phyloP scores from a whole-genome alignment of 2,329 filamentous ascomycete genomes.

The Fusarium anthophilum region DNA sequence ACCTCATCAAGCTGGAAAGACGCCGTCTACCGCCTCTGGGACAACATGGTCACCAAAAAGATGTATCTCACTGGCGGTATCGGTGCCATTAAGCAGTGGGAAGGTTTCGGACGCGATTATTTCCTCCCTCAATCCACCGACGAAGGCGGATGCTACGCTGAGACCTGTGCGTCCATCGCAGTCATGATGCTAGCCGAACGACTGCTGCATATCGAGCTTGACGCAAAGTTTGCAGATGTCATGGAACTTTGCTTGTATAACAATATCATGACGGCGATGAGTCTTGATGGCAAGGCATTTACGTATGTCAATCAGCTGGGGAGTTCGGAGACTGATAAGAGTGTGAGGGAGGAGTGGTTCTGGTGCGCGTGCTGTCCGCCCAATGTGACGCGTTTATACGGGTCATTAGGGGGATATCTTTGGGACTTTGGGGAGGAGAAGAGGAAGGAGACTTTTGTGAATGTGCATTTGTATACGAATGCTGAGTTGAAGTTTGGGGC shows the following conservation, averaged over 20 bases:
- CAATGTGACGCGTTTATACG: slow-evolving; percentile 65
- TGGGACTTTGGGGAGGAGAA: slow-evolving; percentile 54
- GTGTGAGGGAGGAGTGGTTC: slow-evolving; percentile 47
- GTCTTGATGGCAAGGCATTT: slow-evolving; percentile 64
- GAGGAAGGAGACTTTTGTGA: slow-evolving; percentile 49
- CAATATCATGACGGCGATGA: slow-evolving; percentile 67
- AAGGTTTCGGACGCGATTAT: slow-evolving; percentile 33
- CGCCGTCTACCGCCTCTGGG: slow-evolving; percentile 61
- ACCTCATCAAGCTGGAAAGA: slow-evolving; percentile 43
- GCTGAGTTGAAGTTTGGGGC: slow-evolving; percentile 55
- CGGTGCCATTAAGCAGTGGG: slow-evolving; percentile 54
- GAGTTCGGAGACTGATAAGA: slow-evolving; percentile 44
- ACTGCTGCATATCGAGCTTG: slow-evolving; percentile 62
- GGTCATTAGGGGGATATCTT: slow-evolving; percentile 65
- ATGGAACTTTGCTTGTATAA: slow-evolving; percentile 72
- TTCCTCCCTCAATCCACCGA: slow-evolving; percentile 28
- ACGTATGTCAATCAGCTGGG: slow-evolving; percentile 71
- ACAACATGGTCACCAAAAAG: slow-evolving; percentile 65
- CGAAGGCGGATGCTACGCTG: slow-evolving; percentile 26
- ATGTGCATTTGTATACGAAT: slow-evolving; percentile 66
- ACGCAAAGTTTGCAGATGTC: slow-evolving; percentile 64
- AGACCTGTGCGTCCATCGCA: slow-evolving; percentile 46
- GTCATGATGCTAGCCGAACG: slow-evolving; percentile 69
- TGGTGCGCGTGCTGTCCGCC: slow-evolving; percentile 69
- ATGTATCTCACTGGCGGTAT: slow-evolving; percentile 72